These are phyloP conservation scores for Effrenium voratum DNA, from an alignment of 73 alveolate genomes.

Conservation along the genomic window DNA sequence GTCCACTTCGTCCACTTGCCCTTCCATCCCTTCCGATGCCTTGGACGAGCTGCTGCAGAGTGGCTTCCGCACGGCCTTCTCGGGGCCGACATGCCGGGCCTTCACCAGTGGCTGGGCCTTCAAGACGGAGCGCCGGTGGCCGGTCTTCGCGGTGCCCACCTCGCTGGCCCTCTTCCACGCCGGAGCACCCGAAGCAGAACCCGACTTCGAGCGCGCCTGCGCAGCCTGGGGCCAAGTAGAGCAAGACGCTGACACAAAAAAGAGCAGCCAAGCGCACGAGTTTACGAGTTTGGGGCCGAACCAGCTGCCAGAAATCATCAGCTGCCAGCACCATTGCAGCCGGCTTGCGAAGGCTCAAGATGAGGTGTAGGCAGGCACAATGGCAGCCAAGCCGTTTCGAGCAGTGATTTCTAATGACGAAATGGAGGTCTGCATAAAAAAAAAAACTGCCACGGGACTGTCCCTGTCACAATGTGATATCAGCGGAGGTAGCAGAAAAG, in stretches of 20 bases:
- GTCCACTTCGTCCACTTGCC: too few species aligned
- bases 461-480: too few species aligned
- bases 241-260: not conserved
- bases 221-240: conserved; percentile 36
- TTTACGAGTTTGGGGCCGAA: too few species aligned
- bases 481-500: too few species aligned
- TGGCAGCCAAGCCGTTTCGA: too few species aligned
- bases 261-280: not conserved
- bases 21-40: conserved; percentile 9
- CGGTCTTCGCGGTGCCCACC: conserved; percentile 53
- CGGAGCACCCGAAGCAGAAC: not conserved
- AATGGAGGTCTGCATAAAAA: too few species aligned
- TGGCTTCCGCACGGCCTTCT: conserved; percentile 35
- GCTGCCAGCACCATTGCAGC: too few species aligned
- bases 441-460: too few species aligned
- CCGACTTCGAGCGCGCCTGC: conserved; percentile 24
- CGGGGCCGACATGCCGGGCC: conserved; percentile 10
- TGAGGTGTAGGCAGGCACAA: too few species aligned
- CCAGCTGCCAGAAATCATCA: too few species aligned
- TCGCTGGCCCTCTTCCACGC: conserved; percentile 43
- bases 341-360: too few species aligned
- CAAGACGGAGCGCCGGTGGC: conserved; percentile 60
- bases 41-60: conserved; percentile 29
- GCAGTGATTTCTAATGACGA: too few species aligned
- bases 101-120: conserved; percentile 51